Evolutionary conservation across 768 basidiomycete genomes (phyloP), one percentile per base, ranked within the genome.

Genomic region (Daedalea quercina): DNA sequence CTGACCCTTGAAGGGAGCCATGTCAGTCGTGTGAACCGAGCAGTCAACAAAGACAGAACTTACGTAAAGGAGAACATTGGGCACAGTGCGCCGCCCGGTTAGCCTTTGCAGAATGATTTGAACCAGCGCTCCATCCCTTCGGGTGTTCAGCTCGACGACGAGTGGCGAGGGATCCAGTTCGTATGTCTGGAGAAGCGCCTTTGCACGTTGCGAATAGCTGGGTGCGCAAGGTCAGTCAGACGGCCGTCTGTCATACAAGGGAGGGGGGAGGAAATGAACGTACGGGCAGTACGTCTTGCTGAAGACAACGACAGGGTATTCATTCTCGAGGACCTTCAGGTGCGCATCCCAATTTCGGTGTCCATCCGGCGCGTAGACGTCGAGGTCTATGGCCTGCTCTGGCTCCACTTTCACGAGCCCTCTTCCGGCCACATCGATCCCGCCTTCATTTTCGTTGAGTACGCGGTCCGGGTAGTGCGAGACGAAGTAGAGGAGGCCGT

Each of bases 251-350:
- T 17, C 19, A 1, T 53, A 19, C 20, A 31, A 25, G 17, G 42
- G 8, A 20, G 9, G 42, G 9, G 19, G 13, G 20, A 46, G 28
- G 28, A 31, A 31, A 31, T 31, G 11, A 20, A 77, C 82, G 58
- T 63, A 90, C 87, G 79, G 81, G 77, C 90, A 91, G 62, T 82
- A 86, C 22, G 85, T 79, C 75, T 92, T 92, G 74, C 88, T 90
- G 61, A 92, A 90, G 12, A 92, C 81, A 43, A 91, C 72, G 7
- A 92, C 67, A 1, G 89, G 89, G 59, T 78, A 73, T 28, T 78
- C 65, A 17, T 72, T 61, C 34, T 77, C 70, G 44, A 90, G 59
- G 20, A 60, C 61, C 41, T 62, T 63, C 17, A 74, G 65, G 41
- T 78, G 71, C 54, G 68, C 65, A 33, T 57, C 52, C 80, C 79